phyloP scores from a whole-genome alignment of 495 filamentous ascomycete genomes.

The Halenospora varia region DNA sequence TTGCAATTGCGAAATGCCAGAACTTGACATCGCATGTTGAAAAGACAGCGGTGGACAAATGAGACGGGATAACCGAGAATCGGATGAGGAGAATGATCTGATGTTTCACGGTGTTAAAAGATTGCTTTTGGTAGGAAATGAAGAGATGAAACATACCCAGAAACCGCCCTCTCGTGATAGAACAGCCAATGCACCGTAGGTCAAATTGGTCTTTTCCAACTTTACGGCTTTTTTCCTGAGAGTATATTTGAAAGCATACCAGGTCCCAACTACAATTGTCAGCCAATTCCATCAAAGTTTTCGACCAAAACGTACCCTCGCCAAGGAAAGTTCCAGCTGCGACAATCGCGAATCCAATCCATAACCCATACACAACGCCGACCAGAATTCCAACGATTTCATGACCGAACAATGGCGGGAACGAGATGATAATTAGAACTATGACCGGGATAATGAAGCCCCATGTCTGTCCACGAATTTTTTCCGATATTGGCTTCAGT shows the following conservation, averaged over 20 bases:
- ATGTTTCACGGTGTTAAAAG: neutral
- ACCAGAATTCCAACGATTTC: conserved; percentile 29
- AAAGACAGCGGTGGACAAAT: conserved; percentile 32
- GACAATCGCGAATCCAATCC: conserved; percentile 30
- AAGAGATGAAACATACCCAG: neutral
- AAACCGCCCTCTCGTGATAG: conserved; percentile 31
- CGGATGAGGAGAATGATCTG: conserved; percentile 30
- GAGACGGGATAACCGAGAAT: conserved; percentile 30
- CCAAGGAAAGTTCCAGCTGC: conserved; percentile 30
- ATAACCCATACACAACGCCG: conserved; percentile 31
- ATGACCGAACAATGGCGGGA: conserved; percentile 32
- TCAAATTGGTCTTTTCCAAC: conserved; percentile 30
- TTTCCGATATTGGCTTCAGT: conserved; percentile 24
- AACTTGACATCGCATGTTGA: conserved; percentile 32
- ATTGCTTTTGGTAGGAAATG: too few species aligned
- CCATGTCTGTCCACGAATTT: conserved; percentile 26
- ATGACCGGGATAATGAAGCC: conserved; percentile 30
- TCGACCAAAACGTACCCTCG: conserved; percentile 13
- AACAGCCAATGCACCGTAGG: conserved; percentile 28
- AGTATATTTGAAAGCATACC: conserved; percentile 29
- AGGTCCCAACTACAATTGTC: conserved; percentile 24
- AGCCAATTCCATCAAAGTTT: neutral
- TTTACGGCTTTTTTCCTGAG: conserved; percentile 23
- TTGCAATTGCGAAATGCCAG: conserved; percentile 29
- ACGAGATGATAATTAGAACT: conserved; percentile 32